Base-by-base conservation (phyloP, 495 filamentous ascomycete genomes). In the Penicillium maclennaniae region DNA sequence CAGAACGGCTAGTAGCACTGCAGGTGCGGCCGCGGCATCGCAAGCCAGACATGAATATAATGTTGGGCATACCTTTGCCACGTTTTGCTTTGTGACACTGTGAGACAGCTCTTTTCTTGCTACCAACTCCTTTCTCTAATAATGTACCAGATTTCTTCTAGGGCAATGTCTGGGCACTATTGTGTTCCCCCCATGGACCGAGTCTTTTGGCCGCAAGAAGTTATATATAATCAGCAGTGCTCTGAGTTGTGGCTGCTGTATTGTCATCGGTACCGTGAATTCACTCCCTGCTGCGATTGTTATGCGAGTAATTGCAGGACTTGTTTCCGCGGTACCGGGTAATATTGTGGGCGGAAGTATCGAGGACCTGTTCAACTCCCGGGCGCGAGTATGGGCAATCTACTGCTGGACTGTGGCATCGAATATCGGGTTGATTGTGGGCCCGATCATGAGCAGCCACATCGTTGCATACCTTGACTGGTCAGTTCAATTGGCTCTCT, bases 301-400 rank as follows among this genome's bases (percentile, higher is more conserved):
- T 14, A 72, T 76, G 43, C 72, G 79, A 20, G 60, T 76, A 25
- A 7, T 77, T 6, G 71, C 74, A 10, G 79, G 79, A 0, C 49
- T 77, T 7, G 58, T 78, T 19, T 80, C 78, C 0, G 75, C 78
- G 15, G 70, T 81, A 3, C 79, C 79, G 7, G 70, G 74, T 0
- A 74, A 77, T 14, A 71, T 83, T 1, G 71, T 79, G 9, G 69
- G 73, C 0, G 78, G 79, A 9, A 79, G 73, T 41, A 74, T 82
- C 46, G 78, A 61, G 51, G 78, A 81, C 48, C 72, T 81, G 61
- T 80, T 71, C 63, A 72, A 77, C 48, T 67, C 69, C 4, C 63
- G 65, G 53, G 66, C 61, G 23, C 67, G 79, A 7, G 71, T 80
- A 14, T 81, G 75, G 73, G 58, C 79, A 43, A 64, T 81, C 16